Evolutionary conservation across 768 basidiomycete genomes (phyloP).

Genomic region (Pleurotus cornucopiae): DNA sequence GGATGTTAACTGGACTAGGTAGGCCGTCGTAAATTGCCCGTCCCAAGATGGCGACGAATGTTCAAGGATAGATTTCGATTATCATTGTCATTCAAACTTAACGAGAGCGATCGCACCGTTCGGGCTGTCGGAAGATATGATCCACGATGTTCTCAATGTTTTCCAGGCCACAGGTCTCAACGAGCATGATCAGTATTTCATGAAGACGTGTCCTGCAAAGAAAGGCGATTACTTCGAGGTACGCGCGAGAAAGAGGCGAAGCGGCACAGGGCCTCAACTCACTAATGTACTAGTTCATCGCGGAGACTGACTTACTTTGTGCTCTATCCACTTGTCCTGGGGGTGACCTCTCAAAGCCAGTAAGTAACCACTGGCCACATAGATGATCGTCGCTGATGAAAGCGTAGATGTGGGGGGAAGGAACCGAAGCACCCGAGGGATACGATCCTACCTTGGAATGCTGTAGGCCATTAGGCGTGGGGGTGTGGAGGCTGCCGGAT

Average conservation of each 20-base stretch:
- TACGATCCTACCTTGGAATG: conserved; percentile 11
- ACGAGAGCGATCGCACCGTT: conserved; percentile 17
- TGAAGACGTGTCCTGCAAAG: conserved; percentile 19
- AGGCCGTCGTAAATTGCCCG: background rate
- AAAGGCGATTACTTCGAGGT: conserved; percentile 17
- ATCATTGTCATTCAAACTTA: conserved; percentile 20
- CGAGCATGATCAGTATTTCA: conserved; percentile 17
- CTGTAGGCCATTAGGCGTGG: conserved; percentile 15
- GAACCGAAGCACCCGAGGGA: background rate
- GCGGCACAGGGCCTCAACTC: background rate
- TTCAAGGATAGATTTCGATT: conserved; percentile 10
- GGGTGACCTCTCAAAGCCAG: conserved; percentile 14
- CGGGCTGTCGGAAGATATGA: conserved; percentile 17
- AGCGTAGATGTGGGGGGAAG: conserved; percentile 13
- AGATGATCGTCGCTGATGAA: background rate
- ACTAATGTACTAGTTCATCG: conserved; percentile 10
- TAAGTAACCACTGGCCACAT: background rate
- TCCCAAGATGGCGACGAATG: conserved; percentile 6
- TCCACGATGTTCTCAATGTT: conserved; percentile 20
- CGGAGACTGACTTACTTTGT: conserved; percentile 13
- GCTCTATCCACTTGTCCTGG: conserved; percentile 16
- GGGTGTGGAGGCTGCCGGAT: conserved; percentile 11
- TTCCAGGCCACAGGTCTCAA: conserved; percentile 20
- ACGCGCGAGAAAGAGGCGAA: background rate
- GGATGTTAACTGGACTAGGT: conserved; percentile 8